These are phyloP conservation scores for Hyaloscypha variabilis DNA, from an alignment of 495 filamentous ascomycete genomes.

Conservation along the genomic window DNA sequence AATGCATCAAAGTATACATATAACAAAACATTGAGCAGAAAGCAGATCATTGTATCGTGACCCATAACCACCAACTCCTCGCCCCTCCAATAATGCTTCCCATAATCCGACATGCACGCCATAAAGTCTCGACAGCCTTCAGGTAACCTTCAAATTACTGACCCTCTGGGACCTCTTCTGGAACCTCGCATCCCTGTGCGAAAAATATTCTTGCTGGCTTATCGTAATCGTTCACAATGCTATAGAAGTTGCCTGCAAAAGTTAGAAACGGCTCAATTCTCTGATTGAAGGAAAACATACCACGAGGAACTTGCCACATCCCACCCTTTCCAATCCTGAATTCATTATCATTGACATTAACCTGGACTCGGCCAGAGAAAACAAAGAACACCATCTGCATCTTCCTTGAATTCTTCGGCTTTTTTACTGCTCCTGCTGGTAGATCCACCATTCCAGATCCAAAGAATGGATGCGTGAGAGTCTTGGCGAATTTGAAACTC, in stretches of 20 bases:
- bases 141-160: background rate
- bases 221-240: slow-evolving; percentile 72
- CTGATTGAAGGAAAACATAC: slow-evolving; percentile 53
- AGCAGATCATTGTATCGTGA: background rate
- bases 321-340: slow-evolving; percentile 86
- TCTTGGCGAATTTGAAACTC: slow-evolving; percentile 84
- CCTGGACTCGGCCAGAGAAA: slow-evolving; percentile 71
- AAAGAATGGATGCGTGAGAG: slow-evolving; percentile 80
- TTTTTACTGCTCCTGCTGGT: slow-evolving; percentile 78
- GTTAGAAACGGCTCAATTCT: slow-evolving; percentile 8
- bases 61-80: background rate
- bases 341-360: slow-evolving; percentile 76
- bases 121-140: background rate
- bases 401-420: slow-evolving; percentile 84
- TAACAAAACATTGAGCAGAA: background rate
- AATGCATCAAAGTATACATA: background rate
- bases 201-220: slow-evolving; percentile 79
- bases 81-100: background rate
- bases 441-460: slow-evolving; percentile 88
- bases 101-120: background rate
- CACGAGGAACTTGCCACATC: slow-evolving; percentile 91
- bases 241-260: slow-evolving; percentile 77
- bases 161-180: slow-evolving; percentile 13
- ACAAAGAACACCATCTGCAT: slow-evolving; percentile 98
- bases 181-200: slow-evolving; percentile 73